Evolutionary conservation across 352 stramenopile species (phyloP).

Genomic region (Phytophthora fragariaefolia): DNA sequence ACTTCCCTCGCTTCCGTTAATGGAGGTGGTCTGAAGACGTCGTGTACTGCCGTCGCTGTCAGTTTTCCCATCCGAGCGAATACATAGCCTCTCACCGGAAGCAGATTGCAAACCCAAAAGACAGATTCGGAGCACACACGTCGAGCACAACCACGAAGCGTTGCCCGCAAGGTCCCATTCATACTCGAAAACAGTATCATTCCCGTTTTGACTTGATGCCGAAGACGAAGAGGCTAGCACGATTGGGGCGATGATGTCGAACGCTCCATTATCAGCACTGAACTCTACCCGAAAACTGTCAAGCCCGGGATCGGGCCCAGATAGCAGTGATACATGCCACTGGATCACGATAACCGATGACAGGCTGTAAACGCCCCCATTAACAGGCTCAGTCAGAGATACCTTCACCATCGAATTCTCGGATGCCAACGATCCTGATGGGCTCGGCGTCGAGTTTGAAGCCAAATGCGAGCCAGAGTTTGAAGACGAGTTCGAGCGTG

Average conservation of each 20-base stretch:
- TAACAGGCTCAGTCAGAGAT: slow-evolving; percentile 45
- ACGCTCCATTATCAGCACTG: slow-evolving; percentile 45
- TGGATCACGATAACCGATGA: slow-evolving; percentile 49
- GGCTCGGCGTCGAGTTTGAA: slow-evolving; percentile 17
- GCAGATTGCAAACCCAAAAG: slow-evolving; percentile 24
- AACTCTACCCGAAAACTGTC: slow-evolving; percentile 54
- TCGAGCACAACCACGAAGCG: slow-evolving; percentile 46
- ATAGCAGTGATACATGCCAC: slow-evolving; percentile 44
- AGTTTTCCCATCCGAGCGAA: slow-evolving; percentile 52
- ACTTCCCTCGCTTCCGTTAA: slow-evolving; percentile 11
- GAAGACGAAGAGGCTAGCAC: slow-evolving; percentile 14
- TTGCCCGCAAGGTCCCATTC: slow-evolving; percentile 56
- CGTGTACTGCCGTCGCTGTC: slow-evolving; percentile 3
- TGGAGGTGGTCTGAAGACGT: slow-evolving; percentile 23
- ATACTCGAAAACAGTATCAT: slow-evolving; percentile 39
- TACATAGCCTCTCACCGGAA: slow-evolving; percentile 42
- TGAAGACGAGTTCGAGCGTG: slow-evolving; percentile 4
- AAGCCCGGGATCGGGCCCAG: slow-evolving; percentile 30
- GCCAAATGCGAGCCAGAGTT: slow-evolving; percentile 11
- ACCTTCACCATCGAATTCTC: slow-evolving; percentile 39
- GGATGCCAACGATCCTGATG: slow-evolving; percentile 12
- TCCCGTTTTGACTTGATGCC: slow-evolving; percentile 8
- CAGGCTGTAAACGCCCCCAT: slow-evolving; percentile 52
- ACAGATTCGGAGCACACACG: slow-evolving; percentile 58
- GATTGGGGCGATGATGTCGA: slow-evolving; percentile 40